Base-by-base conservation (phyloP, 2,329 filamentous ascomycete species). In the Thielaviopsis cerberus region DNA sequence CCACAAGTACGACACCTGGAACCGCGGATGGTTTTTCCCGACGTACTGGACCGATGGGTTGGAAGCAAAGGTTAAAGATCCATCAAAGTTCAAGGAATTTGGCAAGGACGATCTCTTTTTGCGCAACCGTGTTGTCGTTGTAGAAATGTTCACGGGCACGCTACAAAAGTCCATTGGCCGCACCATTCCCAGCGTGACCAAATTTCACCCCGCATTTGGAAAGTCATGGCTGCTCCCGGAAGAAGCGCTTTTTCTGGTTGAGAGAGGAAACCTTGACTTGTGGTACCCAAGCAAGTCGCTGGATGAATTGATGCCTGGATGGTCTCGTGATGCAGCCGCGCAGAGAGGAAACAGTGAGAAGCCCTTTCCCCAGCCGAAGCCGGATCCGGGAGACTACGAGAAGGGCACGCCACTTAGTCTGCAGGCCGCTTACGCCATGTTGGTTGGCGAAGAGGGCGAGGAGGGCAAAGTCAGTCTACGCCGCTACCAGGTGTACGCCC, bases 201-300 rank as follows among this genome's bases (percentile, higher is more conserved):
- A 82, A 59, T 62, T 60, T 34, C 69, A 70, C 56, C 70, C 75
- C 0, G 78, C 76, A 2, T 76, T 76, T 61, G 78, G 82, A 27
- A 81, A 78, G 62, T 72, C 90, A 48, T 96, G 90, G 90, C 67
- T 98, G 55, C 69, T 95, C 45, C 91, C 91, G 0, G 92, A 98
- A 67, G 92, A 98, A 70, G 87, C 89, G 5, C 74, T 98, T 57
- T 96, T 89, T 66, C 69, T 96, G 62, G 75, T 97, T 8, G 92
- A 98, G 72, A 76, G 92, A 65, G 92, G 91, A 0, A 89, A 80
- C 53, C 66, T 97, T 65, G 88, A 97, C 69, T 77, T 96, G 48
- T 83, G 89, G 74, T 96, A 88, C 87, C 88, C 88, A 1, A 70
- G 72, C 51, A 69, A 69, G 58, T 66, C 71, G n/a, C 69, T 82